These are phyloP conservation scores for Crithidia expoeki DNA, from an alignment of 208 protist species.

Conservation along the genomic window DNA sequence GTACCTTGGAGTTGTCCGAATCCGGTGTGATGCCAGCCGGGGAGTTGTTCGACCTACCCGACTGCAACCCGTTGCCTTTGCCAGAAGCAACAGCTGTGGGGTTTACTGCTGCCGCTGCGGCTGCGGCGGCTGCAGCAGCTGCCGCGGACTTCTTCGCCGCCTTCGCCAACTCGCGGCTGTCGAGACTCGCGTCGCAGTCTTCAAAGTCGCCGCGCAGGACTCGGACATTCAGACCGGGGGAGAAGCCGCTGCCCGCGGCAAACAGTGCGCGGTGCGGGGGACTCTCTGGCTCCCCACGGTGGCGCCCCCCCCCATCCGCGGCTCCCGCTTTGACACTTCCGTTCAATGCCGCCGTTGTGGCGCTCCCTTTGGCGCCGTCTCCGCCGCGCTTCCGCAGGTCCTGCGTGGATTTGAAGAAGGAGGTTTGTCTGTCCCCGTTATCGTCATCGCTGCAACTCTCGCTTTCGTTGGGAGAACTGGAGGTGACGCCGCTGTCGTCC, in stretches of 20 bases:
- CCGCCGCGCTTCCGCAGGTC: background rate
- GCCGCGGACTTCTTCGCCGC: background rate
- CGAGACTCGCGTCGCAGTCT: slow-evolving; percentile 33
- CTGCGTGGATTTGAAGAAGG: slow-evolving; percentile 11
- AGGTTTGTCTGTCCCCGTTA: background rate
- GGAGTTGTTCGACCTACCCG: background rate
- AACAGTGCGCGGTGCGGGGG: slow-evolving; percentile 3
- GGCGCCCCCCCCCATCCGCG: background rate
- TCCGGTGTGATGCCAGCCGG: slow-evolving; percentile 12
- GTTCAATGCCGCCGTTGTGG: too few species aligned
- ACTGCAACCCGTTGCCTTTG: background rate
- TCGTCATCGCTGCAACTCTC: slow-evolving; percentile 2
- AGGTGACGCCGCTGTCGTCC: slow-evolving; percentile 20
- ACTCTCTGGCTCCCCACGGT: background rate
- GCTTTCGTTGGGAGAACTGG: slow-evolving; percentile 9
- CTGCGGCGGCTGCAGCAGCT: background rate
- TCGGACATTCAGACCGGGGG: slow-evolving; percentile 15
- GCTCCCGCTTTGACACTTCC: too few species aligned
- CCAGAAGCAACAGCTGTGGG: background rate
- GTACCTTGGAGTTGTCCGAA: slow-evolving; percentile 6
- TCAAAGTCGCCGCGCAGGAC: slow-evolving; percentile 41
- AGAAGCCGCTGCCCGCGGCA: slow-evolving; percentile 3
- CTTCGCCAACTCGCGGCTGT: slow-evolving; percentile 31
- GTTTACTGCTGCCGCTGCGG: background rate
- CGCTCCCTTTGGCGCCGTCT: background rate